A percentile compares a stretch with the other conserved stretches of the same genome.
phyloP scores from a whole-genome alignment of 768 basidiomycete genomes.

The Leccinum ochraceum region DNA sequence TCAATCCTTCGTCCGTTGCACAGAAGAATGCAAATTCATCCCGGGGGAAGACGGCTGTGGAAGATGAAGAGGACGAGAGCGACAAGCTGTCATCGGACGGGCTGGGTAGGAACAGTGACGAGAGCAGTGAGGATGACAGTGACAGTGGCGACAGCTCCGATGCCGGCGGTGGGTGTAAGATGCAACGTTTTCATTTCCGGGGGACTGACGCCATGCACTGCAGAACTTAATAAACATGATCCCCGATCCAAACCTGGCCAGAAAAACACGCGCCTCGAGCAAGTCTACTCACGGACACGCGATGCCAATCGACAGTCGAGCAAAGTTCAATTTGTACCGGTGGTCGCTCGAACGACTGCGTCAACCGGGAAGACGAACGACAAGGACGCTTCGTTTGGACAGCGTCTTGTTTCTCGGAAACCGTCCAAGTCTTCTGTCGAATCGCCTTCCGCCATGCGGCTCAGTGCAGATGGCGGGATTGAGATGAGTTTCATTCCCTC shows the following conservation, averaged over 20 bases:
- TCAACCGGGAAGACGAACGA: slow-evolving; percentile 35
- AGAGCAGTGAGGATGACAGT: slow-evolving; percentile 47
- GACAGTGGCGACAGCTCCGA: slow-evolving; percentile 53
- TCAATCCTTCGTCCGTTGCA: slow-evolving; percentile 84
- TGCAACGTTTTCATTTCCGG: slow-evolving; percentile 12
- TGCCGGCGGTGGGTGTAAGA: slow-evolving; percentile 48
- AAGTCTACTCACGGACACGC: slow-evolving; percentile 44
- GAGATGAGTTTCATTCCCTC: slow-evolving; percentile 85
- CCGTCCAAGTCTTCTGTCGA: slow-evolving; percentile 14
- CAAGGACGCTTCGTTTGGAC: slow-evolving; percentile 67
- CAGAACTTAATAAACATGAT: slow-evolving; percentile 60
- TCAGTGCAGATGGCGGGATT: slow-evolving; percentile 61
- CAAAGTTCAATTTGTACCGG: slow-evolving; percentile 65
- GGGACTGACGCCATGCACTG: slow-evolving; percentile 11
- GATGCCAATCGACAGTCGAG: slow-evolving; percentile 44
- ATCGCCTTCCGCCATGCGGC: slow-evolving; percentile 21
- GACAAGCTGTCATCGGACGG: slow-evolving; percentile 65
- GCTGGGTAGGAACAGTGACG: slow-evolving; percentile 43
- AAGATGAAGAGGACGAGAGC: slow-evolving; percentile 88
- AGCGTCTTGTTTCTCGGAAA: slow-evolving; percentile 49
- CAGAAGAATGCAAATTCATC: slow-evolving; percentile 41
- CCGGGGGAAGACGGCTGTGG: slow-evolving; percentile 73
- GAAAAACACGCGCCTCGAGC: slow-evolving; percentile 47
- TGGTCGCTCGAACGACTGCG: slow-evolving; percentile 46
- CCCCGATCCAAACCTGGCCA: slow-evolving; percentile 51